Evolutionary conservation across 805 yeast genomes (phyloP).

Genomic region (Cyberlindnera bimundalis): DNA sequence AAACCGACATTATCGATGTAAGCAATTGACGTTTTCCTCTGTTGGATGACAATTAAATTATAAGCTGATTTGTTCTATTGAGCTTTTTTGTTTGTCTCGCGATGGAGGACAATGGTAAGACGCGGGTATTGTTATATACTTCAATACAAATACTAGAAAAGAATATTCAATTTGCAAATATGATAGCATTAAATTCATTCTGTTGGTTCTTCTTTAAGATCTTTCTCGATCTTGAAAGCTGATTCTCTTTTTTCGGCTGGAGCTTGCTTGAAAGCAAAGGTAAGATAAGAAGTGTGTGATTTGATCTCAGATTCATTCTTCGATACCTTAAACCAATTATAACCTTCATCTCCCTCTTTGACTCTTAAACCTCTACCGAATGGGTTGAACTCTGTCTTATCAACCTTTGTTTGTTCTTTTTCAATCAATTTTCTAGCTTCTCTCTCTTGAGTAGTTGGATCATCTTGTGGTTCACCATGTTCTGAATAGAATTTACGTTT

Average conservation of each 20-base stretch:
- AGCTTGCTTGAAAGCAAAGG: slow-evolving; percentile 67
- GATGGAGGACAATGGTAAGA: too few relatives aligned
- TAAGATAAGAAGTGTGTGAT: slow-evolving; percentile 89
- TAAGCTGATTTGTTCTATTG: too few relatives aligned
- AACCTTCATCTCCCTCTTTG: slow-evolving; percentile 81
- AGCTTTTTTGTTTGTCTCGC: too few relatives aligned
- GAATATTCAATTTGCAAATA: too few relatives aligned
- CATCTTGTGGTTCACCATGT: slow-evolving; percentile 22
- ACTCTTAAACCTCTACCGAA: slow-evolving; percentile 88
- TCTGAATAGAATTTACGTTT: slow-evolving; percentile 35
- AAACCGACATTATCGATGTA: too few relatives aligned
- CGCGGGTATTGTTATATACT: too few relatives aligned
- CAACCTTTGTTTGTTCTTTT: slow-evolving; percentile 29
- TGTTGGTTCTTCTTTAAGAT: not conserved
- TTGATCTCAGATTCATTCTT: slow-evolving; percentile 82
- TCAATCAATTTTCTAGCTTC: slow-evolving; percentile 26
- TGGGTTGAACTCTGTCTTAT: slow-evolving; percentile 70
- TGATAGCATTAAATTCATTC: not conserved
- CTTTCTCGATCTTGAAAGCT: slow-evolving; percentile 1
- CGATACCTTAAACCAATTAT: slow-evolving; percentile 81
- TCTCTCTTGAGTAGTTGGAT: slow-evolving; percentile 24
- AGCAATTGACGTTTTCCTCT: too few relatives aligned
- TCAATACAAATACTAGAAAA: too few relatives aligned
- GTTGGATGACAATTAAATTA: too few relatives aligned
- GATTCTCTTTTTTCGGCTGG: slow-evolving; percentile 6